These are phyloP conservation scores for Leccinum subrobustum DNA, from an alignment of 1,284 basidiomycete species.

Conservation along the genomic window DNA sequence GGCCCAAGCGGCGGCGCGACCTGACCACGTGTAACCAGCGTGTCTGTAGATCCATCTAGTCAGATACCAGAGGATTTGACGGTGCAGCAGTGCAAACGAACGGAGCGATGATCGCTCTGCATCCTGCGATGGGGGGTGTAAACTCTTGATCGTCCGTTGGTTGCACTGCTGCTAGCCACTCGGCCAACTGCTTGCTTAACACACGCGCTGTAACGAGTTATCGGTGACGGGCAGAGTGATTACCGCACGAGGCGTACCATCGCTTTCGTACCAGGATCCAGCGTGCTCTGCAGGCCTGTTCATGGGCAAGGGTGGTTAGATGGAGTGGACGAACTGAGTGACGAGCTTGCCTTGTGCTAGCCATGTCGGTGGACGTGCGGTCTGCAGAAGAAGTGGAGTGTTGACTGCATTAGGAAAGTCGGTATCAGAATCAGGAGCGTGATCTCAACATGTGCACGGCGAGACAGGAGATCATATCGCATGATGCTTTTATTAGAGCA, in stretches of 20 bases:
- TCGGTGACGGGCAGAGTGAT: conserved; percentile 9
- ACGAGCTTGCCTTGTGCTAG: conserved; percentile 27
- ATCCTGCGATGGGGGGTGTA: conserved; percentile 65
- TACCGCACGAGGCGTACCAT: conserved; percentile 47
- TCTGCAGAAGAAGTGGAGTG: conserved; percentile 20
- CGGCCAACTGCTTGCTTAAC: conserved; percentile 61
- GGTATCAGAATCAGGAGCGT: neutral
- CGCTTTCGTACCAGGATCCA: conserved; percentile 85
- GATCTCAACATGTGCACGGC: neutral
- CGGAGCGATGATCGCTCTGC: conserved; percentile 97
- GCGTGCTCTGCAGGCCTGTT: conserved; percentile 78
- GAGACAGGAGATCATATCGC: conserved; percentile 1
- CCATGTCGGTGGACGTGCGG: conserved; percentile 20
- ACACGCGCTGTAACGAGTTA: conserved; percentile 44
- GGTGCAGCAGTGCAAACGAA: conserved; percentile 40
- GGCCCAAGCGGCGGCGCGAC: conserved; percentile 92
- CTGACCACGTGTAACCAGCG: conserved; percentile 95
- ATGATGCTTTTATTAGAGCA: conserved; percentile 30
- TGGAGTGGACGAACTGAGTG: neutral
- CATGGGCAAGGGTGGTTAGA: conserved; percentile 1
- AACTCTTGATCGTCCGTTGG: conserved; percentile 47
- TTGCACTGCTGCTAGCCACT: conserved; percentile 64
- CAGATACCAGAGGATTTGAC: conserved; percentile 8
- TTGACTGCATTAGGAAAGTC: conserved; percentile 29
- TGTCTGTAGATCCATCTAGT: conserved; percentile 55